Conservation (phyloP, 176 grass and related monocot genomes). For the Echinochloa phyllopogon region DNA sequence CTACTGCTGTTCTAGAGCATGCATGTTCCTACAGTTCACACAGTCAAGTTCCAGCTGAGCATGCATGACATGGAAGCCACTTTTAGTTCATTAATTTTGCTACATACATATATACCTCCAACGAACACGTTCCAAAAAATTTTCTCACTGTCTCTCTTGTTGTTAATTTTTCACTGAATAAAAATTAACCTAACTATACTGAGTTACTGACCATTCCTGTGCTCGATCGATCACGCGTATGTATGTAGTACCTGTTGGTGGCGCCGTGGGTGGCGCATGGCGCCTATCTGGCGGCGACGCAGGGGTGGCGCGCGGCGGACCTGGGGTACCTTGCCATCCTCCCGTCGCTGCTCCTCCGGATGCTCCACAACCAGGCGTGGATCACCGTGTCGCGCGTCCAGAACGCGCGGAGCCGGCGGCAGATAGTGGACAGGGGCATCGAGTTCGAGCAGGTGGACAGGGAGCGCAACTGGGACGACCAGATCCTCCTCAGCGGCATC, state of each 20-base stretch:
- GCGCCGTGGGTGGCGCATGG: constrained; percentile 72
- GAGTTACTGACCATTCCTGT: not conserved
- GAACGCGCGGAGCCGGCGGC: constrained; percentile 76
- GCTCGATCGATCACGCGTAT: too few relatives aligned
- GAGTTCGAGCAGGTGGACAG: constrained; percentile 95
- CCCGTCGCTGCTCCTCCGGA: constrained; percentile 61
- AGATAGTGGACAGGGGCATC: constrained; percentile 80
- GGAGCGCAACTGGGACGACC: constrained; percentile 95
- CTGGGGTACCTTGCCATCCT: constrained; percentile 46
- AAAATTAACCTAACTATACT: not conserved
- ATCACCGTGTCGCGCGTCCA: constrained; percentile 76
- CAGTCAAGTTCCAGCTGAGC: not conserved
- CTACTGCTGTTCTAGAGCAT: not conserved
- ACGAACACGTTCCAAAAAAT: not conserved
- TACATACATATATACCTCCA: too few relatives aligned
- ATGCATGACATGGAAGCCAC: not conserved
- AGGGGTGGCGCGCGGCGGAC: constrained; percentile 55
- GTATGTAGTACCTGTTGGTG: constrained; percentile 59
- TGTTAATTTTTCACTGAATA: not conserved
- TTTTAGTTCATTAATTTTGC: not conserved
- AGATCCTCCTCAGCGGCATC: constrained; percentile 74
- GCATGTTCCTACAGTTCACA: too few relatives aligned
- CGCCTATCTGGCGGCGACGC: constrained; percentile 33
- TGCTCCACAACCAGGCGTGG: constrained; percentile 78
- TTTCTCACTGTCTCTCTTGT: not conserved